Base-by-base conservation (phyloP, 1,284 basidiomycete species). In the Hypsizygus ulmarius region DNA sequence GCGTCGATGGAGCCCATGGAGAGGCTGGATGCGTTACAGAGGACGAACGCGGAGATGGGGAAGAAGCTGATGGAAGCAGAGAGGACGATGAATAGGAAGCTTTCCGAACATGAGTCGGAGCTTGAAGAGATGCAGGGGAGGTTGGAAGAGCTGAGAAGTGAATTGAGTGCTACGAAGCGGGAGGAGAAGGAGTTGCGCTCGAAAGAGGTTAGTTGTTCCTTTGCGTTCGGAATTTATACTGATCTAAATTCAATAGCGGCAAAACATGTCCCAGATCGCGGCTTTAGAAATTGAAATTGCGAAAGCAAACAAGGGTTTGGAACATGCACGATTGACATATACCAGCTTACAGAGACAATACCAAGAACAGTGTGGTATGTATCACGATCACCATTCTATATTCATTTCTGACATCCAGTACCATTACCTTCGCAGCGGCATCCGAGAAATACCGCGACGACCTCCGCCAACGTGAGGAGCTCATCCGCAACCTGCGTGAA, bases 181-280 rank as follows among this genome's bases (percentile, higher is more conserved):
- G 90, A 95, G 56, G 91, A 95, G 66, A 94, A 95, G 68, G 93
- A 96, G 59, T 65, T 93, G 52, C 75, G 88, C 39, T 73, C 78
- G 9, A 93, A 93, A 66, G 93, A 95, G 73, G 84, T 86, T 43
- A 8, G 72, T 64, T 25, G 30, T 30, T 36, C 12, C 18, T 30
- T 36, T 28, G 41, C 18, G 36, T 19, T 42, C 2, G 5, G 30
- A 8, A 45, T 33, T 12, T 29, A 25, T 38, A 28, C 41, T 52
- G 6, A 45, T 50, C 36, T 18, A 29, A 5, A 37, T 47, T 32
- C 39, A 43, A 32, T 58, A 85, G 82, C 78, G 84, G 40, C 72
- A 75, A 60, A 84, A 78, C 58, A 74, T 72, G 41, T 73, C 73
- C 0, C 85, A 88, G 64, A 88, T 90, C 42, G 65, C 69, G 32